These are phyloP conservation scores for Hyaloscypha hepaticicola DNA, from an alignment of 495 filamentous ascomycete species.

Conservation along the genomic window DNA sequence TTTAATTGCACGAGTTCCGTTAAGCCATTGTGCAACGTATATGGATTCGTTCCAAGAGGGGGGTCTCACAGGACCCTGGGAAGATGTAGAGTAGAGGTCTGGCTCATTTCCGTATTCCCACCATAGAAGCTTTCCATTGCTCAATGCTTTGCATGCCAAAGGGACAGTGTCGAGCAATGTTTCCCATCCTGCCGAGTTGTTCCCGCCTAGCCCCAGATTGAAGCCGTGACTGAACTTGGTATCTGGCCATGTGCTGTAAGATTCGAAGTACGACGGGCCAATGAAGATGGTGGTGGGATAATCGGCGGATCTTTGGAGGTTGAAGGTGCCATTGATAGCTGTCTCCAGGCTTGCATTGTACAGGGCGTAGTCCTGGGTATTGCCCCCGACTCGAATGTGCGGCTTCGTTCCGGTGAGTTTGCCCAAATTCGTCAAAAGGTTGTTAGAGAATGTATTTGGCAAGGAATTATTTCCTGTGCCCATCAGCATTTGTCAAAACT, in stretches of 20 bases:
- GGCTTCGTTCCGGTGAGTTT: conserved; percentile 51
- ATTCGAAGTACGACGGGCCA: conserved; percentile 65
- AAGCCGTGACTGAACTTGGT: conserved; percentile 63
- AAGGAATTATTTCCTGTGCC: conserved; percentile 43
- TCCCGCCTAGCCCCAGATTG: conserved; percentile 55
- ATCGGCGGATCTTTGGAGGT: conserved; percentile 50
- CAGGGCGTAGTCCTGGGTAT: conserved; percentile 62
- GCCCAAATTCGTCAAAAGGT: conserved; percentile 52
- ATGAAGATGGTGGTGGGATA: conserved; percentile 62
- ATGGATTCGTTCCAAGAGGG: conserved; percentile 53
- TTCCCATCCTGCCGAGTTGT: conserved; percentile 50
- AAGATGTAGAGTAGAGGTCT: conserved; percentile 57
- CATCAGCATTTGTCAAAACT: conserved; percentile 4
- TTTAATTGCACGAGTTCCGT: conserved; percentile 51
- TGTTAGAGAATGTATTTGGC: conserved; percentile 59
- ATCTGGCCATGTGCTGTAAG: conserved; percentile 57
- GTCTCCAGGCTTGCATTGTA: conserved; percentile 54
- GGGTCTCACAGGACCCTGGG: conserved; percentile 53
- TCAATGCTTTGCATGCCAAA: conserved; percentile 58
- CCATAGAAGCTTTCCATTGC: conserved; percentile 44
- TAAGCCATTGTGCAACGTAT: conserved; percentile 63
- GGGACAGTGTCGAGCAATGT: conserved; percentile 54
- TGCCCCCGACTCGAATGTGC: conserved; percentile 59
- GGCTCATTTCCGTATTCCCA: conserved; percentile 72
- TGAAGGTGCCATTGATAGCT: conserved; percentile 54